phyloP scores from a whole-genome alignment of 495 filamentous ascomycete genomes.

The Xylaria venustula region DNA sequence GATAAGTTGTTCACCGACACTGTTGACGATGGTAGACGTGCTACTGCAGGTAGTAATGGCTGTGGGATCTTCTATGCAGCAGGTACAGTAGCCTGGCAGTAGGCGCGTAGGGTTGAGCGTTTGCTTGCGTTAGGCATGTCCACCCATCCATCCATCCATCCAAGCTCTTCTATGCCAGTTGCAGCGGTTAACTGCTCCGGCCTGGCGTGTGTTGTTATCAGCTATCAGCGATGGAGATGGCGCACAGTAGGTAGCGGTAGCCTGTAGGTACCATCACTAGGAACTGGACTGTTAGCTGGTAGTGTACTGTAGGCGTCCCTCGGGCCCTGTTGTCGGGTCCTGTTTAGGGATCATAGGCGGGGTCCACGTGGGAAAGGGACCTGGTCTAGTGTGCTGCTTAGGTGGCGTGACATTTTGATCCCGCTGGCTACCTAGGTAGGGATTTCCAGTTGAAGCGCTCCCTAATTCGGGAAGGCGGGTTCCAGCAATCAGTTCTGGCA shows the following conservation, averaged over 20 bases:
- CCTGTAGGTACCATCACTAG: no score
- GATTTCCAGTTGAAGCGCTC: not conserved
- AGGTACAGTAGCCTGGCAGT: conserved; percentile 8
- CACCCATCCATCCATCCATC: no score
- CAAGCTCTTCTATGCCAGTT: no score
- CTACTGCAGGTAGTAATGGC: not conserved
- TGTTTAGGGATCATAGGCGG: conserved; percentile 14
- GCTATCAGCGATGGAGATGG: no score
- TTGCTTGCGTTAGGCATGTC: not conserved
- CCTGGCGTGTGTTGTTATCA: no score
- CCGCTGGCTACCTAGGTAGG: not conserved
- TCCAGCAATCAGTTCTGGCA: conserved; percentile 2
- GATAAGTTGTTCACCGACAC: conserved; percentile 7
- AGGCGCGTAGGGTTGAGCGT: no score
- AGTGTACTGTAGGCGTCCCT: no score
- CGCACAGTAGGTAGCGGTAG: not conserved
- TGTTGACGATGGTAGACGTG: not conserved
- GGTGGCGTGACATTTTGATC: conserved; percentile 12
- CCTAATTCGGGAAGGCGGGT: conserved; percentile 11
- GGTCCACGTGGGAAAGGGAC: conserved; percentile 16
- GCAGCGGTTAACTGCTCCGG: no score
- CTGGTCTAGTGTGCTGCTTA: not conserved
- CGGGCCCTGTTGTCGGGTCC: not conserved
- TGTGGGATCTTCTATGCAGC: not conserved
- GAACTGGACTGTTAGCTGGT: no score